phyloP scores from a whole-genome alignment of 306 rosid genomes.

The Carpinus viminea region DNA sequence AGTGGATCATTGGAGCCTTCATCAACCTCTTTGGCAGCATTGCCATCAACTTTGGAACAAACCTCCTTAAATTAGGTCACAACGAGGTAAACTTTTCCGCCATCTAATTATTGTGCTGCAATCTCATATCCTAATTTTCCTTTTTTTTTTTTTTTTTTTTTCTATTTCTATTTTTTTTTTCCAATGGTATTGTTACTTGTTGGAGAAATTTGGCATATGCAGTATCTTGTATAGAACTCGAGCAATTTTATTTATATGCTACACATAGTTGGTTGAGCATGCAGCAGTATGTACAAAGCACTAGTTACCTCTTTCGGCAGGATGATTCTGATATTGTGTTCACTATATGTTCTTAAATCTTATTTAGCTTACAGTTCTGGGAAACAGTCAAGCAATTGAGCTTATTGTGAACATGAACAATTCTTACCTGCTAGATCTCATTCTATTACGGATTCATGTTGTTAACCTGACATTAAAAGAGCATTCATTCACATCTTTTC shows the following conservation, averaged over 20 bases:
- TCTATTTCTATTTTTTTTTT: background rate
- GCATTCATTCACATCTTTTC: background rate
- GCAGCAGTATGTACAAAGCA: background rate
- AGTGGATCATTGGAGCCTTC: conserved; percentile 98
- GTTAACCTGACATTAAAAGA: background rate
- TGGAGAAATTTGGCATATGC: background rate
- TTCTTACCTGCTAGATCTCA: background rate
- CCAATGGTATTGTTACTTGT: background rate
- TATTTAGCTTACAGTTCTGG: background rate
- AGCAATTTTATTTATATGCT: background rate
- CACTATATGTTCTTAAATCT: background rate
- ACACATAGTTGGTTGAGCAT: conserved; percentile 10
- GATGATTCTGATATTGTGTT: background rate
- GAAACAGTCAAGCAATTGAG: background rate
- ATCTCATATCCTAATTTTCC: conserved; percentile 1
- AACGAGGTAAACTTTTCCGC: conserved; percentile 61
- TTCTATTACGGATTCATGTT: conserved; percentile 1
- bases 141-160: conserved; percentile 5
- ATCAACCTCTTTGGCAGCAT: conserved; percentile 96
- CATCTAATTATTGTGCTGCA: background rate
- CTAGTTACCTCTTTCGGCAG: conserved; percentile 2
- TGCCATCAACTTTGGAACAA: conserved; percentile 95
- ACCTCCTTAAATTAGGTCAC: conserved; percentile 95
- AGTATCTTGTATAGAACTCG: background rate
- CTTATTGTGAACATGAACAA: conserved; percentile 2